phyloP scores from a whole-genome alignment of 805 yeast species.

The Dipodascus albidus region DNA sequence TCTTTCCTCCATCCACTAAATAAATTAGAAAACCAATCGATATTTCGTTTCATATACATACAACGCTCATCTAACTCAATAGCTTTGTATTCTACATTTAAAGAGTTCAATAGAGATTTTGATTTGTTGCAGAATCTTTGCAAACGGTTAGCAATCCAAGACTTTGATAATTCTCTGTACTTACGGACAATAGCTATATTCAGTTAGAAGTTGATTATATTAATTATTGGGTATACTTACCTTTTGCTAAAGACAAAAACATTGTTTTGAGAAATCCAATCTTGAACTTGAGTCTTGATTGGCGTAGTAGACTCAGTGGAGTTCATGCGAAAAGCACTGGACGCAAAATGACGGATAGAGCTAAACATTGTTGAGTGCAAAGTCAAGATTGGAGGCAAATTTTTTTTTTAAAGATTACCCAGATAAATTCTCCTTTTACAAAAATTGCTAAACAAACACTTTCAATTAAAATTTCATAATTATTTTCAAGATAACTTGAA shows the following conservation, averaged over 20 bases:
- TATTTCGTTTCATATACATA: background rate
- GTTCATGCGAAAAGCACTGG: background rate
- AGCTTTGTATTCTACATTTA: background rate
- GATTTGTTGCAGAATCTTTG: slow-evolving; percentile 3
- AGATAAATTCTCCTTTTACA: background rate
- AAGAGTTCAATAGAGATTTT: background rate
- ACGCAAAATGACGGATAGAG: slow-evolving; percentile 1
- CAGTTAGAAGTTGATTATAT: too few species aligned
- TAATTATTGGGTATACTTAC: too few species aligned
- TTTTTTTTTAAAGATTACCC: background rate
- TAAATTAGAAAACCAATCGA: background rate
- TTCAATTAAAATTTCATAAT: background rate
- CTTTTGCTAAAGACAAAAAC: slow-evolving; percentile 9
- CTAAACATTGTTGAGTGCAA: background rate
- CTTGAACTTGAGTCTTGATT: slow-evolving; percentile 7
- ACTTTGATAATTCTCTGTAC: slow-evolving; percentile 21
- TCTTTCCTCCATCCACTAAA: slow-evolving; percentile 58
- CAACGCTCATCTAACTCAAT: slow-evolving; percentile 3
- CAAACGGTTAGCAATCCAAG: background rate
- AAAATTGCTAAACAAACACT: background rate
- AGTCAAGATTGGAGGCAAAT: background rate
- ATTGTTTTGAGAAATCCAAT: slow-evolving; percentile 13
- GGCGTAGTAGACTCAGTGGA: background rate
- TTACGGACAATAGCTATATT: slow-evolving; percentile 55
- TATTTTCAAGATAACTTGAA: slow-evolving; percentile 1